Base-by-base conservation (phyloP, 2,329 filamentous ascomycete species). In the Graphiopsis chlorocephala region DNA sequence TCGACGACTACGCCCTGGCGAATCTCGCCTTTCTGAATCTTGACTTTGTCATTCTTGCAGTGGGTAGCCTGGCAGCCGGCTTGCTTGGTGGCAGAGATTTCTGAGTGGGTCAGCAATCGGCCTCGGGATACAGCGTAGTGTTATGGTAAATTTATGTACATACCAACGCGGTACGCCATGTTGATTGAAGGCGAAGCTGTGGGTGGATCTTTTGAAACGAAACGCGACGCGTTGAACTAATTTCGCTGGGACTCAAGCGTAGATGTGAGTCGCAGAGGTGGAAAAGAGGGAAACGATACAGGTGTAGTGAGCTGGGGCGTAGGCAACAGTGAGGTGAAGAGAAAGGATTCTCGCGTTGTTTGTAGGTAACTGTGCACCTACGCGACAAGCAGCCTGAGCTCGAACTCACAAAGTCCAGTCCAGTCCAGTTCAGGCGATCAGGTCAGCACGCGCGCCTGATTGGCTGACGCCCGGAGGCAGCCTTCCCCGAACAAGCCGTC, bases 1-100 rank as follows among this genome's bases (percentile, higher is more conserved):
- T 84, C 85, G 68, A 96, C 85, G 82, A 89, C 91, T 25, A 84
- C 84, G 48, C 91, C 94, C 61, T 93, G 85, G 63, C 94, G 90
- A 2, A 97, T 80, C 69, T 92, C 87, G 64, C 89, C 92, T 79
- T 96, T 96, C 28, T 73, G 70, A 73, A 96, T 92, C 79, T 96
- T 97, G 72, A 84, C 74, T 14, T 42, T 42, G 45, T 53, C 60
- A 2, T 90, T 83, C 77, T 93, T 93, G 83, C 94, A 97, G 68
- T 88, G 82, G 5, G 81, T 82, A 74, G 88, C 88, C 68, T 88
- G 84, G 80, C 93, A 98, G 59, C 81, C 86, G 61, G 93, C 91
- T 65, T 93, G 90, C 72, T 84, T 86, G 74, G 85, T 90, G 53
- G 82, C 79, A n/a, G 90, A 86, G 33, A 89, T 70, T 77, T 96